phyloP scores from a whole-genome alignment of 148 eudicot genomes.

The Rhododendron griersonianum region DNA sequence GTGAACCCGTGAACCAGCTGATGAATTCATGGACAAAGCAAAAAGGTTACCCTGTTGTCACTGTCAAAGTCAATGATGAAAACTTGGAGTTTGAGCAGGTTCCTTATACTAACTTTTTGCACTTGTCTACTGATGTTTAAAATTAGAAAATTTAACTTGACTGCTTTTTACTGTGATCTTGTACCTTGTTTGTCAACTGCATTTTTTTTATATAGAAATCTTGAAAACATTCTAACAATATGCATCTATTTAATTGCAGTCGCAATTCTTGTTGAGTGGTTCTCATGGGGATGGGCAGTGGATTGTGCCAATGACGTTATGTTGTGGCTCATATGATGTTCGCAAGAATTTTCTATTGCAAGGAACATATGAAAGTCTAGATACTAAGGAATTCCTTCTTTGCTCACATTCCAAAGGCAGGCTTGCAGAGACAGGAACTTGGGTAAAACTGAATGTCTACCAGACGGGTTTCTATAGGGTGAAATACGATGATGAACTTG shows the following conservation, averaged over 20 bases:
- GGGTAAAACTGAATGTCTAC: slow-evolving; percentile 89
- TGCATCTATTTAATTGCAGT: slow-evolving; percentile 38
- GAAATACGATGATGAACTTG: slow-evolving; percentile 79
- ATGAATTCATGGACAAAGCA: slow-evolving; percentile 98
- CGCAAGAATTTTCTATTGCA: slow-evolving; percentile 61
- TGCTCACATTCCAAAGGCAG: slow-evolving; percentile 14
- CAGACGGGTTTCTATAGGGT: slow-evolving; percentile 92
- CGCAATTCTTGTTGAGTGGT: slow-evolving; percentile 77
- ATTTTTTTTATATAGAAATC: background rate
- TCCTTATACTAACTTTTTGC: background rate
- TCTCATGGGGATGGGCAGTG: slow-evolving; percentile 72
- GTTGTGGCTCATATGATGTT: slow-evolving; percentile 74
- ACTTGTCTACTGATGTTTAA: background rate
- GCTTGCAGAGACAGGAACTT: slow-evolving; percentile 20
- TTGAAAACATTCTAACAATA: slow-evolving; percentile 2
- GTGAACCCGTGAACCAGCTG: slow-evolving; percentile 78
- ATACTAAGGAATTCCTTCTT: slow-evolving; percentile 38
- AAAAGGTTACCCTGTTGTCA: slow-evolving; percentile 89
- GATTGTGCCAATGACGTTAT: slow-evolving; percentile 84
- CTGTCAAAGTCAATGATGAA: slow-evolving; percentile 60
- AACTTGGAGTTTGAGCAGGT: slow-evolving; percentile 86
- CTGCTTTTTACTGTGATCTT: background rate
- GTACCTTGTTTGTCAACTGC: background rate
- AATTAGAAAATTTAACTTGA: background rate
- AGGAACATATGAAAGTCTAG: slow-evolving; percentile 52